Evolutionary conservation across 257 asterid genomes (phyloP).

Genomic region (Gardenia jasminoides): DNA sequence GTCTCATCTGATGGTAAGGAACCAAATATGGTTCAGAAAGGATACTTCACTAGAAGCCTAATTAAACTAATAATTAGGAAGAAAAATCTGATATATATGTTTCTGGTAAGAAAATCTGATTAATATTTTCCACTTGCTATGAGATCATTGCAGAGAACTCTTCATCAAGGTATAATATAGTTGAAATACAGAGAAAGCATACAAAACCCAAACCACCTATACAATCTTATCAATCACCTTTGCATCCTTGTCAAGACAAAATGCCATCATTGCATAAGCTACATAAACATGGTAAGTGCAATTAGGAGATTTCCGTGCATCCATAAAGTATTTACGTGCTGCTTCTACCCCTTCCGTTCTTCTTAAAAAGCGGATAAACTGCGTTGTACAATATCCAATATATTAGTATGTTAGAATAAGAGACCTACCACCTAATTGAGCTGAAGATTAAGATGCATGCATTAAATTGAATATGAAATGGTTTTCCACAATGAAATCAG

Average conservation of each 20-base stretch:
- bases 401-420: too few relatives aligned
- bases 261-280: constrained; percentile 97
- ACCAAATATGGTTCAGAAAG: background rate
- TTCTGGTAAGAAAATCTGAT: background rate
- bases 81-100: background rate
- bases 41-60: background rate
- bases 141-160: background rate
- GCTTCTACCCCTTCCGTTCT: constrained; percentile 97
- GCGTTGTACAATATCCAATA: constrained; percentile 15
- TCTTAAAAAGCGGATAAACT: constrained; percentile 87
- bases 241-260: constrained; percentile 94
- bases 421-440: background rate
- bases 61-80: background rate
- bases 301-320: constrained; percentile 87
- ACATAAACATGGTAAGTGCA: constrained; percentile 98
- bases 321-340: constrained; percentile 87
- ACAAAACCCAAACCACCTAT: background rate
- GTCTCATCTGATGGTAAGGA: background rate
- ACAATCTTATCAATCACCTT: constrained; percentile 52
- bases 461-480: background rate
- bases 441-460: background rate
- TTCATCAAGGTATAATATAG: background rate
- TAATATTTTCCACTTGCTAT: background rate
- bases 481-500: too few relatives aligned
- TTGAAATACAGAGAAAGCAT: background rate